A percentile compares a stretch with the other conserved stretches of the same genome.
These are phyloP conservation scores for Zygotorulaspora mrakii DNA, from an alignment of 1,139 yeast genomes.

Conservation along the genomic window DNA sequence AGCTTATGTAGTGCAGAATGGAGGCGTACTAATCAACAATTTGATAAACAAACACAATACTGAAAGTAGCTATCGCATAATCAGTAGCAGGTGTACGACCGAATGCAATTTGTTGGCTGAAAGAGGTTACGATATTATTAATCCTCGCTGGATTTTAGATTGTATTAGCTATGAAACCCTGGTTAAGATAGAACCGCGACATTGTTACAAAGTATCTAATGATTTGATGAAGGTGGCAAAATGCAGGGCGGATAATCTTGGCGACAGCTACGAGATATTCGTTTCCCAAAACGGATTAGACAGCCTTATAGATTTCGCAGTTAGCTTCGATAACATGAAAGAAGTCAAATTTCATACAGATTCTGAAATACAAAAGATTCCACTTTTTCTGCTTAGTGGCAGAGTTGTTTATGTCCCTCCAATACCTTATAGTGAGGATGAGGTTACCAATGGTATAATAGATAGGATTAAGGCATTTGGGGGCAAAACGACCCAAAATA, in stretches of 20 bases:
- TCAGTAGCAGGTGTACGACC: slow-evolving; percentile 51
- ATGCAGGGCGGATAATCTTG: slow-evolving; percentile 46
- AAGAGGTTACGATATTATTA: slow-evolving; percentile 55
- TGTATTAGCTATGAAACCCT: slow-evolving; percentile 47
- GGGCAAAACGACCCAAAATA: slow-evolving; percentile 8
- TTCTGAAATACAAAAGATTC: slow-evolving; percentile 18
- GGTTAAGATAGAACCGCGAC: slow-evolving; percentile 57
- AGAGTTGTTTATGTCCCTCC: slow-evolving; percentile 17
- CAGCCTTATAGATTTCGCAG: slow-evolving; percentile 4
- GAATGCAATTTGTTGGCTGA: slow-evolving; percentile 44
- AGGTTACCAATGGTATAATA: slow-evolving; percentile 7
- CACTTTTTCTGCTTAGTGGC: slow-evolving; percentile 29
- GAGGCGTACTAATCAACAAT: slow-evolving; percentile 45
- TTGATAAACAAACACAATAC: slow-evolving; percentile 18
- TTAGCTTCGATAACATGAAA: neutral
- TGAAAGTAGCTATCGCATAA: slow-evolving; percentile 23
- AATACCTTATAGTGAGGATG: neutral
- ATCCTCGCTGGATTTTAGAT: slow-evolving; percentile 70
- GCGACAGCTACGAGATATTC: slow-evolving; percentile 50
- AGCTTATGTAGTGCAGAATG: slow-evolving; percentile 44
- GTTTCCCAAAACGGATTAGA: slow-evolving; percentile 23
- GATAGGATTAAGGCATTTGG: too few relatives aligned
- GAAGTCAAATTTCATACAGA: neutral
- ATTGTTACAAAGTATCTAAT: slow-evolving; percentile 44
- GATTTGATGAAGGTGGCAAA: slow-evolving; percentile 25